phyloP scores from a whole-genome alignment of 2,329 filamentous ascomycete species.

The Hysterium pulicare region DNA sequence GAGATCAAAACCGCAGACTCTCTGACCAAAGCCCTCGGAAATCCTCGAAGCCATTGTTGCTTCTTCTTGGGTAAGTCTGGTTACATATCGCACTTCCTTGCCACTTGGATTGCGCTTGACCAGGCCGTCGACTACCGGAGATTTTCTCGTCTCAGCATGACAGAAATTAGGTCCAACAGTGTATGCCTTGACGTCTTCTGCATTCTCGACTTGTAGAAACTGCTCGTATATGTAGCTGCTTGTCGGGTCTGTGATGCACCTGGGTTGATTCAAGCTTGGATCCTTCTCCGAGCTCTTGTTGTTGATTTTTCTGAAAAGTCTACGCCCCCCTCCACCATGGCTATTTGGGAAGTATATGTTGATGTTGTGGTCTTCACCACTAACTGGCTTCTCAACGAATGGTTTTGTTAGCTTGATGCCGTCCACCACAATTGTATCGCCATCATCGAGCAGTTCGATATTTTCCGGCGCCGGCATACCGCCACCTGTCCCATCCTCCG shows the following conservation, averaged over 20 bases:
- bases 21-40: slow-evolving; percentile 85
- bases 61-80: slow-evolving; percentile 75
- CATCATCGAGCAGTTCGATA: slow-evolving; percentile 85
- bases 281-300: slow-evolving; percentile 99
- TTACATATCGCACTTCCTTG: slow-evolving; percentile 95
- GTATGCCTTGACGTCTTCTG: slow-evolving; percentile 97
- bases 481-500: slow-evolving; percentile 63
- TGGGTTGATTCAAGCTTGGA: slow-evolving; percentile 68
- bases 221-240: slow-evolving; percentile 96
- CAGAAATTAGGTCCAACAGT: slow-evolving; percentile 92
- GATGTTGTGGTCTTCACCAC: slow-evolving; percentile 97
- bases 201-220: slow-evolving; percentile 93
- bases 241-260: slow-evolving; percentile 74
- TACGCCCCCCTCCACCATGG: slow-evolving; percentile 81
- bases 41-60: slow-evolving; percentile 85
- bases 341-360: slow-evolving; percentile 93
- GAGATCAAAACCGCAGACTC: slow-evolving; percentile 94
- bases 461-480: slow-evolving; percentile 57
- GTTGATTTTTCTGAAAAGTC: slow-evolving; percentile 93
- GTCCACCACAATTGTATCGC: slow-evolving; percentile 84
- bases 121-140: slow-evolving; percentile 91
- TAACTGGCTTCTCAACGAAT: slow-evolving; percentile 98
- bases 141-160: slow-evolving; percentile 95
- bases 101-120: slow-evolving; percentile 95
- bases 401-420: slow-evolving; percentile 80